Conservation (phyloP, 2,329 filamentous ascomycete genomes). For the Hymenoscyphus fraxineus region DNA sequence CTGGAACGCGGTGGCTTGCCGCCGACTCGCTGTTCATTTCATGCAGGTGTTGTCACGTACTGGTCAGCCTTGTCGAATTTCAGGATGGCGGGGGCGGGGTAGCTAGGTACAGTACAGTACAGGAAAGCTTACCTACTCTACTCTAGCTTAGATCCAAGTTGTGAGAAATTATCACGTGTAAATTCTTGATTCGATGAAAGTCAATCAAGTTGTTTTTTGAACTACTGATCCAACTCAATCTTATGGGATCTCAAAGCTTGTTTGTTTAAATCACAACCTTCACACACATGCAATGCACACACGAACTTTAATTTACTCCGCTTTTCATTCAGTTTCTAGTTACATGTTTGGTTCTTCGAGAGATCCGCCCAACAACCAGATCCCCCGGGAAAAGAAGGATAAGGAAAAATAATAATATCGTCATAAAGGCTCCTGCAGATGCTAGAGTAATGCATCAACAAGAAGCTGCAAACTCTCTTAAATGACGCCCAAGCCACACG, state of each 20-base stretch:
- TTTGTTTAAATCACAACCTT: neutral
- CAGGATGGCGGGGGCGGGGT: too few relatives aligned
- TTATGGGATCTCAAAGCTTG: too few relatives aligned
- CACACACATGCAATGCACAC: neutral
- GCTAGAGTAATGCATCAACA: constrained; percentile 4
- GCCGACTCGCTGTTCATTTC: constrained; percentile 6
- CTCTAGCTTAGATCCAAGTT: too few relatives aligned
- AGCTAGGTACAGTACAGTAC: too few relatives aligned
- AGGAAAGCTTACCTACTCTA: too few relatives aligned
- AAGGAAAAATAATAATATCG: constrained; percentile 26
- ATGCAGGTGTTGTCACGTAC: constrained; percentile 1
- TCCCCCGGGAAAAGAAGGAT: constrained; percentile 15
- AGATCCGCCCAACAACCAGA: constrained; percentile 18
- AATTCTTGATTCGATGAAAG: neutral
- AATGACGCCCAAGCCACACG: constrained; percentile 9
- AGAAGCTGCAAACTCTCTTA: constrained; percentile 10
- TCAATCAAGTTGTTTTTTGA: neutral
- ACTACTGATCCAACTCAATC: neutral
- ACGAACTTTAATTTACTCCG: constrained; percentile 1
- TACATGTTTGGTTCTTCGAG: constrained; percentile 25
- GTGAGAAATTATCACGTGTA: neutral
- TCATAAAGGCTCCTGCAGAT: constrained; percentile 14
- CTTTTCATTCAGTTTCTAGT: constrained; percentile 22
- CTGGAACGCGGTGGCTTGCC: neutral
- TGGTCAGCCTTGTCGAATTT: neutral